phyloP scores from a whole-genome alignment of 306 rosid genomes.

The Pyrus betulifolia region DNA sequence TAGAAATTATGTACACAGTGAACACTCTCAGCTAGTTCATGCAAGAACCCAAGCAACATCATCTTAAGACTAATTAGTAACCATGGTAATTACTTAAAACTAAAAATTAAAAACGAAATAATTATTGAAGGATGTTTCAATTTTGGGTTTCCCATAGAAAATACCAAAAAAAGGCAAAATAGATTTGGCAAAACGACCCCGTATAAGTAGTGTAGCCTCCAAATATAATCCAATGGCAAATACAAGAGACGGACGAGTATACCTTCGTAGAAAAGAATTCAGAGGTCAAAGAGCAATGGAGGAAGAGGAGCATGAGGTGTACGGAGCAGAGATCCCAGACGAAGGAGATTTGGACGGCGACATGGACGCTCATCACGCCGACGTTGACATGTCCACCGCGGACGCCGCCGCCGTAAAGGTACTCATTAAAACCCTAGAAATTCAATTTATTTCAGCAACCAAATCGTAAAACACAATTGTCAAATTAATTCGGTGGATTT shows the following conservation, averaged over 20 bases:
- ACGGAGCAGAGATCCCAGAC: conserved; percentile 94
- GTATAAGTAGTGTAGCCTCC: background rate
- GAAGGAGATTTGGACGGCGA: conserved; percentile 70
- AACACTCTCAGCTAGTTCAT: too few relatives aligned
- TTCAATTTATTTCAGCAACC: background rate
- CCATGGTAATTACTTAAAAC: too few relatives aligned
- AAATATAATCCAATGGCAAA: background rate
- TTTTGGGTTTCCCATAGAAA: too few relatives aligned
- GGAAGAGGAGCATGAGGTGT: conserved; percentile 92
- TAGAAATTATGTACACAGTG: too few relatives aligned
- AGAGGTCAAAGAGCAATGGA: conserved; percentile 39
- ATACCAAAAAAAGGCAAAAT: background rate
- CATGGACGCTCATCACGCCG: conserved; percentile 32
- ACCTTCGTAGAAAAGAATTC: background rate
- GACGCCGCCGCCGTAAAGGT: conserved; percentile 84
- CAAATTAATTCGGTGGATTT: background rate
- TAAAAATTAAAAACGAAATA: too few relatives aligned
- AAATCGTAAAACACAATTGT: background rate
- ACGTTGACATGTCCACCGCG: conserved; percentile 70
- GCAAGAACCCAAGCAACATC: too few relatives aligned
- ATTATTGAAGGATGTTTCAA: too few relatives aligned
- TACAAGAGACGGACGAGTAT: background rate
- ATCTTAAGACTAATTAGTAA: too few relatives aligned
- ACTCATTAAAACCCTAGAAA: conserved; percentile 1
- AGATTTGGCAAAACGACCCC: background rate